Conservation (phyloP, 345 rosid species). For the Aegle marmelos region DNA sequence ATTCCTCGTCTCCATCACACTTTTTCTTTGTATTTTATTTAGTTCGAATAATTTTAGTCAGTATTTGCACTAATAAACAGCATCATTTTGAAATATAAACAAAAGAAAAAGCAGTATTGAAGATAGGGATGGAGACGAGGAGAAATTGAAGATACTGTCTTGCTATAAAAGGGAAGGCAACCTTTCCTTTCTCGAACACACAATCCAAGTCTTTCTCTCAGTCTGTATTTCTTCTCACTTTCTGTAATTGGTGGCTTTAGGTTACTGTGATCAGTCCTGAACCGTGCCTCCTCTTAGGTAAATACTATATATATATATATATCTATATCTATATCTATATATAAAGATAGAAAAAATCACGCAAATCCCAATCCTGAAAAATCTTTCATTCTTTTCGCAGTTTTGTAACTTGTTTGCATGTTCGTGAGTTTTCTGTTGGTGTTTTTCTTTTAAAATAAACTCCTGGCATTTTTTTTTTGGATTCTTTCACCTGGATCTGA, state of each 20-base stretch:
- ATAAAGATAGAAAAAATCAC: background rate
- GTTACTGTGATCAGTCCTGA: constrained; percentile 18
- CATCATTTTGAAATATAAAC: background rate
- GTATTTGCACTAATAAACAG: background rate
- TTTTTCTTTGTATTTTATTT: no score
- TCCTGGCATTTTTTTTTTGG: constrained; percentile 2
- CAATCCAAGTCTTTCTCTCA: background rate
- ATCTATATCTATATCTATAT: no score
- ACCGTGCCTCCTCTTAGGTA: background rate
- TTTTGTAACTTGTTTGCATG: constrained; percentile 17
- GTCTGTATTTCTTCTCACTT: background rate
- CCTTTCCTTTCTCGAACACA: constrained; percentile 42
- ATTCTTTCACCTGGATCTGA: constrained; percentile 35
- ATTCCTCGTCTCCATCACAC: no score
- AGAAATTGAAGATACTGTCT: constrained; percentile 8
- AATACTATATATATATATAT: background rate
- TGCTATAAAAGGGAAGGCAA: constrained; percentile 32
- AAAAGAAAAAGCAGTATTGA: background rate
- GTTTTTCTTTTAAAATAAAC: background rate
- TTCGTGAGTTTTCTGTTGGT: constrained; percentile 16
- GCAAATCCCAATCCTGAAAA: background rate
- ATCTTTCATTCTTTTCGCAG: background rate
- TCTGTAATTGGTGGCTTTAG: constrained; percentile 15
- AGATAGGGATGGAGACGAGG: background rate
- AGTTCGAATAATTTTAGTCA: no score